Base-by-base conservation (phyloP, 2,329 filamentous ascomycete species). In the Diplodia scrobiculata region DNA sequence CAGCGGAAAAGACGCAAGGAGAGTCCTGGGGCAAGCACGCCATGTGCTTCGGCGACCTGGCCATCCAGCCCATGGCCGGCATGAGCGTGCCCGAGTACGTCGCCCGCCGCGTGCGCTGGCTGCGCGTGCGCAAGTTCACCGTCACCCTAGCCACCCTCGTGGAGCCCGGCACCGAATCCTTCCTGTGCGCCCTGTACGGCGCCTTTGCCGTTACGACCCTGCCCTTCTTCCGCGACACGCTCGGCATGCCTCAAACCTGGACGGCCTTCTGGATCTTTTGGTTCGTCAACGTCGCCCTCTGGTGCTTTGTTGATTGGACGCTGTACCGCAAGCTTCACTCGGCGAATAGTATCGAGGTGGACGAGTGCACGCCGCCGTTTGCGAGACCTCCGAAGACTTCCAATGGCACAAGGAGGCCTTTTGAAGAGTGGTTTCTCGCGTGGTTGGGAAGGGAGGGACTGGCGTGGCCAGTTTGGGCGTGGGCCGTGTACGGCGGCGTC, bases 121-220 rank as follows among this genome's bases (percentile, higher is more conserved):
- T 98, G 27, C 87, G 95, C 5, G 96, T 97, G 1, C 84, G 95
- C 53, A 99, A 99, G 77, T 98, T 92, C 81, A 97, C 94, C 0
- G 95, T 99, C 14, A 84, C 91, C 1, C 82, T 90, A 0, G 96
- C 95, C 0, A 98, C 96, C 0, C 81, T 97, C 1, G 91, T 97
- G 2, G 95, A 99, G 75, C 95, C 94, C 0, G 93, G 92, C 1
- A 92, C 96, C 0, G 95, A 99, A 77, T 90, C 89, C 32, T 84
- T 99, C 38, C 75, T 98, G 0, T 97, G 92, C 78, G 92, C 89
- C 25, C 79, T 88, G 0, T 92, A 96, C 73, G 87, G 92, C 51
- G 86, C 92, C 1, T 96, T 90, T 76, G 91, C 89, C 0, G 73
- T 91, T 2, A 96, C 91, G 0, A 91, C 89, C 0, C 74, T 96